A percentile compares a stretch with the other conserved stretches of the same genome.
These are phyloP conservation scores for Boechera stricta DNA, from an alignment of 345 rosid genomes.

Conservation along the genomic window DNA sequence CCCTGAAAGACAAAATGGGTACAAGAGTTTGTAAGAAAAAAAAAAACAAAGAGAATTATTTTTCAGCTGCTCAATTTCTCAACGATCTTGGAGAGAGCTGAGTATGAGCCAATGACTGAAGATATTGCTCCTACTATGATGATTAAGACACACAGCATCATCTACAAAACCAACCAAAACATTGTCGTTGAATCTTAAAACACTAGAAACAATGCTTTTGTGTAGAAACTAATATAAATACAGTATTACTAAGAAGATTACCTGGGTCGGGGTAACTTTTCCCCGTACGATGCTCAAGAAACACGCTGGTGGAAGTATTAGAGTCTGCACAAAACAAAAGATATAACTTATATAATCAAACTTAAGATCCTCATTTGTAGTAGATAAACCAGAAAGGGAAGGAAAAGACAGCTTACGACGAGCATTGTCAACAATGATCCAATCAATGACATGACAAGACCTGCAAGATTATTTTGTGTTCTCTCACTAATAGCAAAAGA, in stretches of 20 bases:
- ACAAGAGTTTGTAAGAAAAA: slow-evolving; percentile 6
- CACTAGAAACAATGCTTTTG: slow-evolving; percentile 5
- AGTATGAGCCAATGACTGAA: slow-evolving; percentile 67
- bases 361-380: neutral
- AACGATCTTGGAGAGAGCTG: slow-evolving; percentile 72
- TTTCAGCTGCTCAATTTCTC: slow-evolving; percentile 53
- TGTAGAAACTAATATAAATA: slow-evolving; percentile 4
- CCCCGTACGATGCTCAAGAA: slow-evolving; percentile 73
- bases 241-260: slow-evolving; percentile 27
- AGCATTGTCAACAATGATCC: slow-evolving; percentile 97
- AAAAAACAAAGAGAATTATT: neutral
- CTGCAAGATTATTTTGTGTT: slow-evolving; percentile 48
- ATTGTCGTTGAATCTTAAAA: neutral
- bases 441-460: slow-evolving; percentile 88
- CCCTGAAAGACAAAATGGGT: slow-evolving; percentile 48
- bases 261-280: slow-evolving; percentile 66
- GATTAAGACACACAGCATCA: slow-evolving; percentile 56
- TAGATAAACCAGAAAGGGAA: neutral
- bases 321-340: slow-evolving; percentile 54
- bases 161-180: slow-evolving; percentile 48
- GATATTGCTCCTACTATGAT: slow-evolving; percentile 72
- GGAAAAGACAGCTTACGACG: slow-evolving; percentile 62
- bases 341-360: slow-evolving; percentile 11
- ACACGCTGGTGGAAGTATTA: slow-evolving; percentile 91
- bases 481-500: neutral